Evolutionary conservation across 164 flowering plant genomes (phyloP), one percentile per base, ranked within the genome.

Genomic region (Stephania yunnanensis): DNA sequence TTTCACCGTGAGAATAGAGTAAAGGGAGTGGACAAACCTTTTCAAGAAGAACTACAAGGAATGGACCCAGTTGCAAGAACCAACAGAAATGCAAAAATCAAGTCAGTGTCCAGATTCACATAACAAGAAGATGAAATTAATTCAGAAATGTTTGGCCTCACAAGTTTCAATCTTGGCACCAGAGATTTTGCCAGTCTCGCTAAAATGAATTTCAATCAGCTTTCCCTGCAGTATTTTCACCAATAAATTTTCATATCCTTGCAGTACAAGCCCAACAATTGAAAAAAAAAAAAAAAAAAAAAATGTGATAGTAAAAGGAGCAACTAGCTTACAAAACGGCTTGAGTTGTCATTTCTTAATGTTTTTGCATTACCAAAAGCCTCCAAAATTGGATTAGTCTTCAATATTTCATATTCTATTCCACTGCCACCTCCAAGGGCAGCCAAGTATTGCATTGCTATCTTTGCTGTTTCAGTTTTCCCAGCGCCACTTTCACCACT

Each of bases 401-500:
- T 90, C 84, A 96, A 79, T 80, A 94, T 92, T 76, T 94, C 97
- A 84, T 89, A 84, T 81, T 96, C 99, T 63, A 94, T 92, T 70
- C 98, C 98, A 85, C 97, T 90, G 64, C 99, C 97, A 69, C 99
- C 99, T 76, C 99, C 98, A 82, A 94, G 94, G 25, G 97, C 91
- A 76, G 99, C 98, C 87, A 96, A 86, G 83, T 94, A 96, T 80
- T 92, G 98, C 99, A 96, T 96, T 48, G 97, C 95, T 78, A 94
- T 94, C 80, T 96, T 96, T 81, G 98, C 98, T 36, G 99, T 94
- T 83, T 96, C 99, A 63, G 99, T 96, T 80, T 96, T 96, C n/a
- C 99, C 99, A 11, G 99, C 98, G 76, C 99, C 99, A 83, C 99
- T 96, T 86, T 96, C 99, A 65, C 99, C 99, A 81, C 99, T 96